Evolutionary conservation across 176 grass and related monocot species (phyloP).

Genomic region (Puccinellia tenuiflora): DNA sequence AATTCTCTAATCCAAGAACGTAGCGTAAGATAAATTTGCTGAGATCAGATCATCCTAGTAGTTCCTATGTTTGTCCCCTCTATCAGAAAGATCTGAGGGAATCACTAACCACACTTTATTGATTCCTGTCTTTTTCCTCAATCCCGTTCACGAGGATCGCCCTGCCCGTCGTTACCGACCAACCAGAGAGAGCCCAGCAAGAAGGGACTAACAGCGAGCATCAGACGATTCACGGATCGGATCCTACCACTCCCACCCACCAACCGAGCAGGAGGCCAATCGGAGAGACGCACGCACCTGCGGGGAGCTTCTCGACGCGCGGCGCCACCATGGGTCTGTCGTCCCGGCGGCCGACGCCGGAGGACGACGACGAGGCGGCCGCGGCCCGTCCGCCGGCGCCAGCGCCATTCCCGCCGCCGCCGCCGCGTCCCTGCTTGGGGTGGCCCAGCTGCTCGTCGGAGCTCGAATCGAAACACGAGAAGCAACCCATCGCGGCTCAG

Average conservation of each 20-base stretch:
- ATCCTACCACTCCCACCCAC: slow-evolving; percentile 36
- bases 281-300: slow-evolving; percentile 27
- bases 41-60: background rate
- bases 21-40: background rate
- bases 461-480: slow-evolving; percentile 68
- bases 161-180: background rate
- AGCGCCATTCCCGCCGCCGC: background rate
- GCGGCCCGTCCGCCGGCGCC: background rate
- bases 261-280: background rate
- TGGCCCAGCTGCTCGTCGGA: slow-evolving; percentile 34
- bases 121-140: slow-evolving; percentile 2
- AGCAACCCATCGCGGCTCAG: slow-evolving; percentile 60
- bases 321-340: slow-evolving; percentile 30
- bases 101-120: background rate
- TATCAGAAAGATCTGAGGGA: slow-evolving; percentile 7
- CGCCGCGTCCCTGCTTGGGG: background rate
- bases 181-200: slow-evolving; percentile 3
- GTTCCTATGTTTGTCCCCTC: background rate
- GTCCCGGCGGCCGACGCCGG: slow-evolving; percentile 12
- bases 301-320: slow-evolving; percentile 25
- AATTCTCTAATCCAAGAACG: slow-evolving; percentile 17
- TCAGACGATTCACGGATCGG: slow-evolving; percentile 23
- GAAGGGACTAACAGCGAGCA: slow-evolving; percentile 8
- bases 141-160: slow-evolving; percentile 22
- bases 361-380: slow-evolving; percentile 23